phyloP scores from a whole-genome alignment of 768 basidiomycete species.

The Mycena epipterygia region DNA sequence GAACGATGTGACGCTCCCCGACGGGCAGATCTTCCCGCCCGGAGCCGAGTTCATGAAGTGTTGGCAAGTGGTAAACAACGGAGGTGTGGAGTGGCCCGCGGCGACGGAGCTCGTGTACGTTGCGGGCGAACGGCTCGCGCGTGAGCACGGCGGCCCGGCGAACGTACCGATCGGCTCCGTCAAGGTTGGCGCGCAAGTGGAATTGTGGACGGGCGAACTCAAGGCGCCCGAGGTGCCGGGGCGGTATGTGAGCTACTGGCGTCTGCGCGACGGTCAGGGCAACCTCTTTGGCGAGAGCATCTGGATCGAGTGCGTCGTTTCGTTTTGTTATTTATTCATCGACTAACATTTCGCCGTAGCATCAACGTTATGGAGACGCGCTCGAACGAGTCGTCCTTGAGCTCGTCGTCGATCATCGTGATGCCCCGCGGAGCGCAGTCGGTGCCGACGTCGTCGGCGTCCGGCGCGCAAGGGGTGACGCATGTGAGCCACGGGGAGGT shows the following conservation, averaged over 20 bases:
- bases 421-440: constrained; percentile 64
- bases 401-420: constrained; percentile 76
- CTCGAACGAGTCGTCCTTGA: constrained; percentile 56
- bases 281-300: constrained; percentile 79
- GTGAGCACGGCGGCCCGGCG: constrained; percentile 46
- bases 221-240: constrained; percentile 86
- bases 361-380: constrained; percentile 75
- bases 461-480: not conserved
- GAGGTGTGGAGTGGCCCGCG: constrained; percentile 74
- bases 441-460: constrained; percentile 43
- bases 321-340: not conserved
- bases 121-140: constrained; percentile 73
- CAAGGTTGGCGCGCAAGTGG: constrained; percentile 67
- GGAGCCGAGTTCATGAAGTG: constrained; percentile 90
- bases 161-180: constrained; percentile 68
- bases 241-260: constrained; percentile 84
- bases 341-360: constrained; percentile 48
- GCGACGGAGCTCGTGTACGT: constrained; percentile 78
- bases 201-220: constrained; percentile 80
- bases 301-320: constrained; percentile 80
- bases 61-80: constrained; percentile 82
- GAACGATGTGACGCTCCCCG: constrained; percentile 77
- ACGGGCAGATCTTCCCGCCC: constrained; percentile 83
- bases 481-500: constrained; percentile 18
- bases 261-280: constrained; percentile 69